These are phyloP conservation scores for Clausena lansium DNA, from an alignment of 345 rosid species.

Conservation along the genomic window DNA sequence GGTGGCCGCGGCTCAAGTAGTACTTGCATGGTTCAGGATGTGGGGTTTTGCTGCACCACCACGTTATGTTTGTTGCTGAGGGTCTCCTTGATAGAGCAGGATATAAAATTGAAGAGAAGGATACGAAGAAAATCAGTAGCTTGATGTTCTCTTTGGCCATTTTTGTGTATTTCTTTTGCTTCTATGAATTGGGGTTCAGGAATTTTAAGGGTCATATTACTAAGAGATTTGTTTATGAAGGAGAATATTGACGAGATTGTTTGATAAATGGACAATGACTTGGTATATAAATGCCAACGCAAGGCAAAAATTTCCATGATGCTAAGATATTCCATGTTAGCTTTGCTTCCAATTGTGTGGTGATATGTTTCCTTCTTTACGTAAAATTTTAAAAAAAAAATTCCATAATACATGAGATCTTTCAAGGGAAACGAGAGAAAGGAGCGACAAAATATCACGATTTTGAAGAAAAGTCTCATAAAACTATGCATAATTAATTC, in stretches of 20 bases:
- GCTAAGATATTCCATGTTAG: conserved; percentile 15
- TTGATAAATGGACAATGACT: conserved; percentile 18
- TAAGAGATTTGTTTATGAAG: conserved; percentile 18
- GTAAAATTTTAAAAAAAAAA: background rate
- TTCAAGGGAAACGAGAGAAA: background rate
- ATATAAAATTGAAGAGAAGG: conserved; percentile 25
- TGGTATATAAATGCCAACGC: conserved; percentile 28
- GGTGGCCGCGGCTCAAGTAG: conserved; percentile 34
- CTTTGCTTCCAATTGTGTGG: conserved; percentile 27
- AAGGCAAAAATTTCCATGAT: conserved; percentile 6
- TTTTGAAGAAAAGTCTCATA: background rate
- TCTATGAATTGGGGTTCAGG: conserved; percentile 11
- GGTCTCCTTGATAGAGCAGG: conserved; percentile 16
- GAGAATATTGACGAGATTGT: conserved; percentile 15
- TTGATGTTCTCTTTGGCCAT: conserved; percentile 23
- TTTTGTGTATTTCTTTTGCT: background rate
- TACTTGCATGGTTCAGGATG: conserved; percentile 66
- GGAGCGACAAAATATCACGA: background rate
- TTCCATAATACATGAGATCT: background rate
- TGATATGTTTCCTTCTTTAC: conserved; percentile 14
- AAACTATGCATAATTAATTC: background rate
- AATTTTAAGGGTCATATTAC: conserved; percentile 20
- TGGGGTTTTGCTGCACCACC: conserved; percentile 84
- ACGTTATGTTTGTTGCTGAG: conserved; percentile 25
- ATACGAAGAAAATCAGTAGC: conserved; percentile 22